Percentiles rank a stretch among this genome's conserved stretches.
Conservation (phyloP, 768 basidiomycete genomes). For the Tulasnella sp. region DNA sequence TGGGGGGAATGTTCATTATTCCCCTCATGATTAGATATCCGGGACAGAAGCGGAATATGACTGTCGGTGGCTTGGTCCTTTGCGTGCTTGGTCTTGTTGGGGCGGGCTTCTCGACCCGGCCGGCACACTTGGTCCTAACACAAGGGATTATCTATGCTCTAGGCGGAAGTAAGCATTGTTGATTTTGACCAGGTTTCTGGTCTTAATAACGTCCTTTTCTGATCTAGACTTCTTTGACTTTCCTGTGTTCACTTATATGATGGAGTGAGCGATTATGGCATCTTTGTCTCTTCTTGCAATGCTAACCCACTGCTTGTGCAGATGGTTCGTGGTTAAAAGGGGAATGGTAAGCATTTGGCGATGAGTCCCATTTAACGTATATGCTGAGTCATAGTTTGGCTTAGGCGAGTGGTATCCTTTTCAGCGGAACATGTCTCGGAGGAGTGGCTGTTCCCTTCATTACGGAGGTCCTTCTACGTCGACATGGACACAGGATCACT, state of each 20-base stretch:
- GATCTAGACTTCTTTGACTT: not conserved
- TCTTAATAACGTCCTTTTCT: not conserved
- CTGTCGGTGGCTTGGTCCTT: not conserved
- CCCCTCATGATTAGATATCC: not conserved
- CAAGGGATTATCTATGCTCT: not conserved
- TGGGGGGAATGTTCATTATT: not conserved
- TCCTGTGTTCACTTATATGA: not conserved
- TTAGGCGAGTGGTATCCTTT: slow-evolving; percentile 7
- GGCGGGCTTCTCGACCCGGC: not conserved
- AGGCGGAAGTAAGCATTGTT: not conserved
- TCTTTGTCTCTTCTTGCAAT: not conserved
- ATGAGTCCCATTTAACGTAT: not conserved
- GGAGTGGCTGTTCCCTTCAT: slow-evolving; percentile 5
- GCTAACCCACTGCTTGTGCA: not conserved
- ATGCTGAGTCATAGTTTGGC: not conserved
- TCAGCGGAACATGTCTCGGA: not conserved
- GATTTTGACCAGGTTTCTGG: not conserved
- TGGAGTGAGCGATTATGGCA: not conserved
- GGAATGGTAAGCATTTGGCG: not conserved
- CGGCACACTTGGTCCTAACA: not conserved
- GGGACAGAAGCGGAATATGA: not conserved
- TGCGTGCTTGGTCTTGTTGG: not conserved
- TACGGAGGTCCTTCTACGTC: not conserved
- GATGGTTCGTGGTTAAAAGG: not conserved
- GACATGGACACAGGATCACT: no score